Base-by-base conservation (phyloP, 2,329 filamentous ascomycete genomes). In the Calcarisporium arbuscula region DNA sequence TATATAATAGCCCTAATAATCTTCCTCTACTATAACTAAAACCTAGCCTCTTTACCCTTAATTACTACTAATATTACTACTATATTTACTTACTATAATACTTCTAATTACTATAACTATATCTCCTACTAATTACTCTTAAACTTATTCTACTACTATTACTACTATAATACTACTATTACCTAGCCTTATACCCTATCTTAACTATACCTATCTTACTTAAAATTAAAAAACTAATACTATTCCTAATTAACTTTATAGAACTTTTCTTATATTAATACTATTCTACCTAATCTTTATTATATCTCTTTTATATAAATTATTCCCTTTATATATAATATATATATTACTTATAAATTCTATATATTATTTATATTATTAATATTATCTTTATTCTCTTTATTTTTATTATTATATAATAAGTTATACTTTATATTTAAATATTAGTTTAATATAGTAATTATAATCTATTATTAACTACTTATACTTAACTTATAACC, bases 231-330 rank as follows among this genome's bases (percentile, higher is more conserved):
- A 17, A 26, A 5, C 23, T 27, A 28, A 20, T 20, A 9, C 23
- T 6, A 18, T 16, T 32, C n/a, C 15, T 22, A 6, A 26, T 7
- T 25, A 33, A 32, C 20, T 14, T 23, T 14, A 8, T 26, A 6
- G 16, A 32, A 32, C 22, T 32, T n/a, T 16, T 32, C 11, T n/a
- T 22, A 25, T 22, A 32, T 32, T 32, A 11, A 14, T 6, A 32
- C 5, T n/a, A 15, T 23, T 10, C 5, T n/a, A 4, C 15, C 15
- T 22, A 22, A 22, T 15, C 19, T 12, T 22, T 21, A 23, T 25
- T 22, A 22, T 22, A 23, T 19, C 30, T 22, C 5, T 21, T 25
- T 9, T 32, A 14, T 32, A 32, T 32, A 22, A 22, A 21, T 32
- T 32, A 21, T 32, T 9, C 22, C 22, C 14, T 9, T 14, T 25